Base-by-base conservation (phyloP, 805 yeast species). In the Metschnikowia borealis region DNA sequence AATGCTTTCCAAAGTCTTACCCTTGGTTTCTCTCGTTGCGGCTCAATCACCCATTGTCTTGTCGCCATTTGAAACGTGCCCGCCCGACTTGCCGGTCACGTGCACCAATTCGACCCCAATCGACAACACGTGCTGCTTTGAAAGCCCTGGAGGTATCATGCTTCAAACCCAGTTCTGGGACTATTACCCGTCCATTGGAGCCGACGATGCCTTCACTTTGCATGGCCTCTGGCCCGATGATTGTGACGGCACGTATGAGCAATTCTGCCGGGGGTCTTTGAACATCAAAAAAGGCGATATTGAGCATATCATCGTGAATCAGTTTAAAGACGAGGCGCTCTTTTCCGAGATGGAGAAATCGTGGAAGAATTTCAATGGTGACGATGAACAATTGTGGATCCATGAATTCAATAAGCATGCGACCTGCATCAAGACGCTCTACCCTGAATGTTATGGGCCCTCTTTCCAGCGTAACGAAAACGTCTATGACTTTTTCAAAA, bases 121-220 rank as follows among this genome's bases (percentile, higher is more conserved):
- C 2, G 69, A 65, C 0, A 83, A 89, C 64, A 63, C 64, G 5
- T 73, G 78, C 51, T 73, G 77, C 49, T 73, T 72, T 54, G 78
- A 73, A 49, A 56, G 62, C 34, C 73, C 73, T 13, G 67, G 69
- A 8, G 78, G 78, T 1, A 62, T 71, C 18, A 58, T 73, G 51
- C 62, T 73, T 55, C 72, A 65, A 49, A 69, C 78, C 7, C 78
- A 73, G 55, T 73, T 73, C 53, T 72, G 77, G 73, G 71, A 68
- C 58, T 68, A 64, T 54, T 57, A 62, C 41, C 65, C 69, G 1
- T 60, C 69, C 13, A 59, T 67, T 54, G 74, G 75, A 21, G 47
- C 66, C 21, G 60, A 60, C 36, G 65, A 69, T 38, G 59, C 66
- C 7, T 73, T 71, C 55, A 73, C 78, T n/a, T 60, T 73, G 41